Evolutionary conservation across 2,329 filamentous ascomycete genomes (phyloP).

Genomic region (Colletotrichum sojae): DNA sequence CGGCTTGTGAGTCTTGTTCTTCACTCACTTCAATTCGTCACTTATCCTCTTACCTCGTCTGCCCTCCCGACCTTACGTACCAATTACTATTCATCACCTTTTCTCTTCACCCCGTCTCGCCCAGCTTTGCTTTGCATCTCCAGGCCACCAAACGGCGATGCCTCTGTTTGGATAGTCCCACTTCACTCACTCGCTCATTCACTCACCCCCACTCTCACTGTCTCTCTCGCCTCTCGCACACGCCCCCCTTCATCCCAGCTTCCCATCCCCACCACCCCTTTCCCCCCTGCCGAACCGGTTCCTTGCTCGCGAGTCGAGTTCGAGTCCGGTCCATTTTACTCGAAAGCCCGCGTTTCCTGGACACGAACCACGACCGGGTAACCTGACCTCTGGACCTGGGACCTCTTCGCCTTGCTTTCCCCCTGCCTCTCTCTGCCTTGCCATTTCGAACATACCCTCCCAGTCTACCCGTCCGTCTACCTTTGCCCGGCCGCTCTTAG

Average conservation of each 20-base stretch:
- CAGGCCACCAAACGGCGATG: conserved; percentile 7
- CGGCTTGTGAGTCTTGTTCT: conserved; percentile 8
- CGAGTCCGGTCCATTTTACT: conserved; percentile 25
- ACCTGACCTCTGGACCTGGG: too few species aligned
- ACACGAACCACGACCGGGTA: too few species aligned
- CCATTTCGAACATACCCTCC: conserved; percentile 1
- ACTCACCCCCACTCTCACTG: not conserved
- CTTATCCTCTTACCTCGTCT: not conserved
- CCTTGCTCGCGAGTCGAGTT: conserved; percentile 28
- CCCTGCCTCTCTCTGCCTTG: conserved; percentile 6
- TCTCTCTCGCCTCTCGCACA: not conserved
- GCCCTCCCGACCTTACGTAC: conserved; percentile 1
- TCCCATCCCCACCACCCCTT: conserved; percentile 12
- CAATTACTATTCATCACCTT: conserved; percentile 17
- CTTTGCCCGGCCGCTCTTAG: conserved; percentile 3
- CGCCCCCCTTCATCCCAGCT: conserved; percentile 12
- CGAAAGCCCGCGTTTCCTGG: conserved; percentile 21
- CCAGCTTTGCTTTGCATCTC: conserved; percentile 4
- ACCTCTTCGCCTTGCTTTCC: conserved; percentile 1
- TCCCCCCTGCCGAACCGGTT: conserved; percentile 16
- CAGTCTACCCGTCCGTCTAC: conserved; percentile 14
- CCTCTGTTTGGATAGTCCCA: conserved; percentile 11
- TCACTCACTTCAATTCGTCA: not conserved
- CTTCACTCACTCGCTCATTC: not conserved
- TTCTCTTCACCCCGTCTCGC: not conserved